Conservation (phyloP, 2,329 filamentous ascomycete genomes). For the Xylariales sp. region DNA sequence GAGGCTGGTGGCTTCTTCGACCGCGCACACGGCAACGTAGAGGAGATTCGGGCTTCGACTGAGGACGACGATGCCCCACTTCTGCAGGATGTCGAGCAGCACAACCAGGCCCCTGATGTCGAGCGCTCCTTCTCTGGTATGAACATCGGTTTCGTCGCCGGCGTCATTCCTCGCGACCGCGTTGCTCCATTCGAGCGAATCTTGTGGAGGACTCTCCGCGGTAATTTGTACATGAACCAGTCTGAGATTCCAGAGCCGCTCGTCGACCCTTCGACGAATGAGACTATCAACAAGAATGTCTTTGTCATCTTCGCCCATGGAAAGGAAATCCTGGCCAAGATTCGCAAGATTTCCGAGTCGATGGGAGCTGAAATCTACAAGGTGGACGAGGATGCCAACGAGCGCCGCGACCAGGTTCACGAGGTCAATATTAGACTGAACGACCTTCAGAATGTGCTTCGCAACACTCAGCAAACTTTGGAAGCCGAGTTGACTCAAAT, state of each 20-base stretch:
- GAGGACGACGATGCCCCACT: slow-evolving; percentile 91
- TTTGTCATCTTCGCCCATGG: slow-evolving; percentile 99
- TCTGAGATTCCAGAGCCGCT: slow-evolving; percentile 94
- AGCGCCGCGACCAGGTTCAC: slow-evolving; percentile 91
- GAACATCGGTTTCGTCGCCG: slow-evolving; percentile 98
- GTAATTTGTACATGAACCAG: slow-evolving; percentile 99
- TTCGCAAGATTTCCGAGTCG: slow-evolving; percentile 97
- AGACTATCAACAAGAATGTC: slow-evolving; percentile 92
- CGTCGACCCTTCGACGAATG: slow-evolving; percentile 87
- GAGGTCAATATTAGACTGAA: slow-evolving; percentile 92
- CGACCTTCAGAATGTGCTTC: slow-evolving; percentile 87
- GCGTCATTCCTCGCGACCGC: slow-evolving; percentile 88
- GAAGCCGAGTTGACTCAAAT: slow-evolving; percentile 93
- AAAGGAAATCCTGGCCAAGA: slow-evolving; percentile 97
- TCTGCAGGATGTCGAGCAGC: slow-evolving; percentile 87
- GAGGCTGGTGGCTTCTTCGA: slow-evolving; percentile 98
- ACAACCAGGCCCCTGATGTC: slow-evolving; percentile 60
- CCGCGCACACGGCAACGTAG: slow-evolving; percentile 89
- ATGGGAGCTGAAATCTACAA: slow-evolving; percentile 94
- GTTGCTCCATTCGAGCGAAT: slow-evolving; percentile 97
- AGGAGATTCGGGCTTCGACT: slow-evolving; percentile 89
- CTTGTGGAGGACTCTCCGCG: slow-evolving; percentile 92
- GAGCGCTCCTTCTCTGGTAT: slow-evolving; percentile 91
- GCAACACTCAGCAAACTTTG: slow-evolving; percentile 91
- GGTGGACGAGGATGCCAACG: slow-evolving; percentile 95